Evolutionary conservation across 23 red algal genomes (phyloP).

Genomic region (Agarophyton chilense): DNA sequence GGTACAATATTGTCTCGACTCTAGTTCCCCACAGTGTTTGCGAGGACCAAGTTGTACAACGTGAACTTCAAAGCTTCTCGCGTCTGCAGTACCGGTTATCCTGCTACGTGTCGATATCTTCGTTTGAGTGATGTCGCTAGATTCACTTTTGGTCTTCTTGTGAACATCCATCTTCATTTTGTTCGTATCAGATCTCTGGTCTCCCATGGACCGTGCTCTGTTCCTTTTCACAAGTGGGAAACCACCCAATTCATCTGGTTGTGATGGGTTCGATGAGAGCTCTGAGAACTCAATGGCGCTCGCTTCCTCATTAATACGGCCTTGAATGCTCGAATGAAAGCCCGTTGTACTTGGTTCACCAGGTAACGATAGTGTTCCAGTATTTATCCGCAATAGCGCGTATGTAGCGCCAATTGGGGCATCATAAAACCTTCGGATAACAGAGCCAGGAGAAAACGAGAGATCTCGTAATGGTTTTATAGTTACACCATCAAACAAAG

Average conservation of each 20-base stretch:
- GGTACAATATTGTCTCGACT: conserved; percentile 60
- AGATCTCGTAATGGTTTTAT: conserved; percentile 55
- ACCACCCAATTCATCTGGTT: conserved; percentile 2
- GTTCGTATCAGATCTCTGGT: not conserved
- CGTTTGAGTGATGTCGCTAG: not conserved
- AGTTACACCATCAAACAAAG: conserved; percentile 54
- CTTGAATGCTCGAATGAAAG: not conserved
- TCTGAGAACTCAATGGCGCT: conserved; percentile 26
- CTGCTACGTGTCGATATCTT: not conserved
- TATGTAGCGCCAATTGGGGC: conserved; percentile 67
- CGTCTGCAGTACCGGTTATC: conserved; percentile 20
- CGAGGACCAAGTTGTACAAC: conserved; percentile 58
- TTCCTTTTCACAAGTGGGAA: conserved; percentile 16
- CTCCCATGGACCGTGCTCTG: not conserved
- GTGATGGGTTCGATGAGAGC: not conserved
- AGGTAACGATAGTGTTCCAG: conserved; percentile 3
- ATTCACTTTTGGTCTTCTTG: not conserved
- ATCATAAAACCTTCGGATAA: conserved; percentile 68
- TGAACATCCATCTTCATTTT: too few relatives aligned
- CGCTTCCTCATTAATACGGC: not conserved
- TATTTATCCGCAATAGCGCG: conserved; percentile 38
- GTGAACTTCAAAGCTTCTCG: conserved; percentile 60
- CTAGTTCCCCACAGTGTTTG: conserved; percentile 37
- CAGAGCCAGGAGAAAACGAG: conserved; percentile 62
- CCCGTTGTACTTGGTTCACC: not conserved